A percentile compares a stretch with the other conserved stretches of the same genome.
Evolutionary conservation across 805 yeast species (phyloP).

Genomic region (Dipodascus albidus): DNA sequence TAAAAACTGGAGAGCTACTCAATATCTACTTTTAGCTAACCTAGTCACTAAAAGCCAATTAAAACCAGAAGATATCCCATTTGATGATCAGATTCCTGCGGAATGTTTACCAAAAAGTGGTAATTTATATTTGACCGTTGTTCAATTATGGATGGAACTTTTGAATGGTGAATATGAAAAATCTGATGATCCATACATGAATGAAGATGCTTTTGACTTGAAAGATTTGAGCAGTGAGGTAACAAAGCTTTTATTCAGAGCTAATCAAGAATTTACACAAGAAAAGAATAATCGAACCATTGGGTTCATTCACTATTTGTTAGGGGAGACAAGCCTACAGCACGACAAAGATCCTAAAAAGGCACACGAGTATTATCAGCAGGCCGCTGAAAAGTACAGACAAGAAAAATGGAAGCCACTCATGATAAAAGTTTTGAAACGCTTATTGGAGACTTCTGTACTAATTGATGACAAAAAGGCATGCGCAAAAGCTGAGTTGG

Average conservation of each 20-base stretch:
- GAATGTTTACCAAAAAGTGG: constrained; percentile 15
- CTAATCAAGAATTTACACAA: constrained; percentile 16
- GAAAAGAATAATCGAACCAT: constrained; percentile 30
- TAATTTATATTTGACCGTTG: constrained; percentile 12
- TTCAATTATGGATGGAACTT: constrained; percentile 4
- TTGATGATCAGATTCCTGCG: constrained; percentile 12
- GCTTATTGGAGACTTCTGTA: constrained; percentile 28
- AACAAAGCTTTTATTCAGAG: constrained; percentile 9
- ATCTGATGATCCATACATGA: constrained; percentile 11
- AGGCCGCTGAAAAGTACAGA: constrained; percentile 28
- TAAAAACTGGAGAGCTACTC: constrained; percentile 48
- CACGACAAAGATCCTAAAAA: constrained; percentile 25
- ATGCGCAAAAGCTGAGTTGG: constrained; percentile 9
- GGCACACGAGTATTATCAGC: constrained; percentile 33
- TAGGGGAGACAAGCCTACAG: constrained; percentile 38
- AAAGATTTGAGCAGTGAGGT: constrained; percentile 6
- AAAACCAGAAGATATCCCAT: constrained; percentile 32
- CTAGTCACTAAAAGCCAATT: constrained; percentile 39
- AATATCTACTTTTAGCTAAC: constrained; percentile 55
- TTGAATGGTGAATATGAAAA: neutral
- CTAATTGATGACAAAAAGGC: constrained; percentile 8
- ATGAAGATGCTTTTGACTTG: constrained; percentile 11
- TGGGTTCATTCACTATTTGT: constrained; percentile 34
- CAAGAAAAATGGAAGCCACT: constrained; percentile 33
- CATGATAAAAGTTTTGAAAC: constrained; percentile 24